A percentile compares a stretch with the other conserved stretches of the same genome.
phyloP scores from a whole-genome alignment of 2,329 filamentous ascomycete species.

The Trichophyton verrucosum region DNA sequence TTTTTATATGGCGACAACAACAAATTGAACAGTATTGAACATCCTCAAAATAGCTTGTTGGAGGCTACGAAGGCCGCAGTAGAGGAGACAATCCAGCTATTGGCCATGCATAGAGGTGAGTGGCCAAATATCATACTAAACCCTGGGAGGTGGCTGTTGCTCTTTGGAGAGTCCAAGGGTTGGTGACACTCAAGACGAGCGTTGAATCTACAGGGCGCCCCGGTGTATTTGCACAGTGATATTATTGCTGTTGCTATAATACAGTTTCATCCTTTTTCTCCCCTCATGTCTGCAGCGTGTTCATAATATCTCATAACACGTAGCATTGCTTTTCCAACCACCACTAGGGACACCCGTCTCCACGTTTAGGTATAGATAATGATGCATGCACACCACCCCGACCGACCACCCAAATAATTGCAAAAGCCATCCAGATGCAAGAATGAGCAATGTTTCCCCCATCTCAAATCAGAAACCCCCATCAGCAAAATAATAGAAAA shows the following conservation, averaged over 20 bases:
- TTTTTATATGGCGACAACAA: neutral
- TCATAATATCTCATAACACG: neutral
- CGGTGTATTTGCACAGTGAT: neutral
- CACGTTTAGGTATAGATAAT: neutral
- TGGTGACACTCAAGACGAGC: no score
- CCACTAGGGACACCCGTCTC: neutral
- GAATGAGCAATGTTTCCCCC: neutral
- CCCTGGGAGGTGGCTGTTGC: no score
- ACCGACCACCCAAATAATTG: neutral
- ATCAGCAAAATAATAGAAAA: neutral
- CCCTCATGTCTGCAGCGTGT: neutral
- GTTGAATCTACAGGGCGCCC: no score
- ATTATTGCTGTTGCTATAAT: slow-evolving; percentile 1
- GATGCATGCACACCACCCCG: neutral
- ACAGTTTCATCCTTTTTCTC: neutral
- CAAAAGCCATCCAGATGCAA: neutral
- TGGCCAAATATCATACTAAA: no score
- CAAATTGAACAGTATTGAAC: no score
- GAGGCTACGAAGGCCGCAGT: no score
- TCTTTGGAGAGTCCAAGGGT: no score
- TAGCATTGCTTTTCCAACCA: slow-evolving; percentile 1
- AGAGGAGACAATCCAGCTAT: no score
- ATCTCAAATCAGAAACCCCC: neutral
- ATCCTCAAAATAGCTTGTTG: no score
- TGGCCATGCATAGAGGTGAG: no score